Evolutionary conservation across 805 yeast species (phyloP).

Genomic region (Vanderwaltozyma polyspora): DNA sequence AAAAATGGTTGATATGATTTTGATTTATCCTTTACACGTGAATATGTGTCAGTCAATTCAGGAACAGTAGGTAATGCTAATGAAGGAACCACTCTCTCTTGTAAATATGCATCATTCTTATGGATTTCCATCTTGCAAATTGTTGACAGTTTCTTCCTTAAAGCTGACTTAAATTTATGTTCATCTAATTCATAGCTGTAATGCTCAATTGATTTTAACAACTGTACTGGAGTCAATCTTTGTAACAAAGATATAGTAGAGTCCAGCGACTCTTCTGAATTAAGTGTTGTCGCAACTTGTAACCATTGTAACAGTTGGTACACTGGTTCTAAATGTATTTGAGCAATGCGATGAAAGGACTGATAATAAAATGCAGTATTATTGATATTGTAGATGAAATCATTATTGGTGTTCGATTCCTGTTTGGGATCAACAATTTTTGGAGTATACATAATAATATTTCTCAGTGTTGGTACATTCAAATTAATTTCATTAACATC

Average conservation of each 20-base stretch:
- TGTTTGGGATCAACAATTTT: slow-evolving; percentile 2
- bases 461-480: slow-evolving; percentile 12
- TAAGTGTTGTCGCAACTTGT: slow-evolving; percentile 68
- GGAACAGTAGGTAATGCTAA: slow-evolving; percentile 60
- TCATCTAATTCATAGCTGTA: slow-evolving; percentile 84
- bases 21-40: slow-evolving; percentile 38
- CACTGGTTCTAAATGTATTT: slow-evolving; percentile 56
- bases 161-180: slow-evolving; percentile 45
- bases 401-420: slow-evolving; percentile 1
- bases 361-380: slow-evolving; percentile 52
- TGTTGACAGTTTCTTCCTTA: slow-evolving; percentile 28
- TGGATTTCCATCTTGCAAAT: slow-evolving; percentile 9
- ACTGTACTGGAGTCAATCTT: slow-evolving; percentile 53
- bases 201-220: slow-evolving; percentile 57
- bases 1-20: slow-evolving; percentile 54
- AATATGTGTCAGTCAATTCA: slow-evolving; percentile 66
- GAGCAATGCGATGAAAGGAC: slow-evolving; percentile 54
- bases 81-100: slow-evolving; percentile 43
- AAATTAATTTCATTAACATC: slow-evolving; percentile 23
- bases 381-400: slow-evolving; percentile 10
- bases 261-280: slow-evolving; percentile 51
- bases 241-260: slow-evolving; percentile 43
- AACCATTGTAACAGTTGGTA: slow-evolving; percentile 81
- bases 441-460: slow-evolving; percentile 19
- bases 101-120: slow-evolving; percentile 25